A percentile compares a stretch with the other conserved stretches of the same genome.
Conservation (phyloP, 306 rosid species). For the Psophocarpus tetragonolobus region DNA sequence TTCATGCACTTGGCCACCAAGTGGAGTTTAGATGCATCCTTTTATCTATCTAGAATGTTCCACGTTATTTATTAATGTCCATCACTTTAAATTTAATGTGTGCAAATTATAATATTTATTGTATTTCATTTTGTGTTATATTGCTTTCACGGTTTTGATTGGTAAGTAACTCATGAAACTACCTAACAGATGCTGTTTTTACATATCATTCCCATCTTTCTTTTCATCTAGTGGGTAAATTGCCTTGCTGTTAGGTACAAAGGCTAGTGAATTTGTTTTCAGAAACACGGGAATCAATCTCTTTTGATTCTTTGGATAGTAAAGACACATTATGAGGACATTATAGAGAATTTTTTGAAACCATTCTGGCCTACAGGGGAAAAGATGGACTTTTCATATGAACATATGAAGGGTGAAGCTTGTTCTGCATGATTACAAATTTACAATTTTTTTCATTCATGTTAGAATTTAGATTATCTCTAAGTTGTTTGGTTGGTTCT, state of each 20-base stretch:
- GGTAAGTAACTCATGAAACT: not conserved
- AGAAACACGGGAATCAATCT: not conserved
- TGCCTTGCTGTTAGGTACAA: not conserved
- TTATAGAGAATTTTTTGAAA: not conserved
- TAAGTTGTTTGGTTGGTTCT: constrained; percentile 1
- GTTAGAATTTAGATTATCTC: not conserved
- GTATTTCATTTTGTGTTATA: not conserved
- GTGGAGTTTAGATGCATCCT: constrained; percentile 8
- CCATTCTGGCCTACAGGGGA: not conserved
- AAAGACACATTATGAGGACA: not conserved
- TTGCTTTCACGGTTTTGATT: constrained; percentile 23
- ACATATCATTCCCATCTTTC: not conserved
- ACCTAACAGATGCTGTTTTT: constrained; percentile 14
- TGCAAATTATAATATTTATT: not conserved
- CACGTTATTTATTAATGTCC: constrained; percentile 14
- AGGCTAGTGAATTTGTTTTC: constrained; percentile 16
- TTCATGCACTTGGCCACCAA: constrained; percentile 20
- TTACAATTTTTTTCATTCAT: not conserved
- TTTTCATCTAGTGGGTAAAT: constrained; percentile 21
- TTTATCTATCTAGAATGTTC: not conserved
- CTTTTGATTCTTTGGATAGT: not conserved
- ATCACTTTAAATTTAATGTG: not conserved
- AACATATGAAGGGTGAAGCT: not conserved
- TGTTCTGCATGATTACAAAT: not conserved
- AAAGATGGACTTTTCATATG: not conserved